Conservation (phyloP, 371 early-diverging fungal genomes). For the Fennellomyces sp. region DNA sequence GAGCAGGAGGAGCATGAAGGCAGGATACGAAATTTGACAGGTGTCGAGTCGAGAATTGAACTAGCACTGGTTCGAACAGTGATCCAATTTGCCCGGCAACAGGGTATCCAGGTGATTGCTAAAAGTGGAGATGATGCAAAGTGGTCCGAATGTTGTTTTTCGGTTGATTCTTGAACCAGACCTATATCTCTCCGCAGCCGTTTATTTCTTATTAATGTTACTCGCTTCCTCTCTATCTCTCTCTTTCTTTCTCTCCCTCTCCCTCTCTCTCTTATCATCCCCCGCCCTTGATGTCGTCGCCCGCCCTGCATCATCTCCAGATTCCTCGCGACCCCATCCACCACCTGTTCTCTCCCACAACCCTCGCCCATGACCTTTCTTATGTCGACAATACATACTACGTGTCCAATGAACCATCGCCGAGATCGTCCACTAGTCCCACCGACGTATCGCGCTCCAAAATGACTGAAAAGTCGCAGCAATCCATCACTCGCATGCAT, state of each 20-base stretch:
- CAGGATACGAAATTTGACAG: constrained; percentile 39
- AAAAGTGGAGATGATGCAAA: constrained; percentile 29
- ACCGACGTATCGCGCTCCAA: neutral
- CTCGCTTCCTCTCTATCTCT: neutral
- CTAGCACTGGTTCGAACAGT: constrained; percentile 38
- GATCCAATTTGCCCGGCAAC: constrained; percentile 41
- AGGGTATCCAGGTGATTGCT: constrained; percentile 41
- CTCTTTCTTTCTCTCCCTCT: neutral
- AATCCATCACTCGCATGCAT: constrained; percentile 13
- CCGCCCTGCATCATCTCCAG: constrained; percentile 9
- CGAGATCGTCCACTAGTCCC: neutral
- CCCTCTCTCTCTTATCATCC: constrained; percentile 9
- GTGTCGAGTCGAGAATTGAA: constrained; percentile 23
- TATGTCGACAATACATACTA: constrained; percentile 30
- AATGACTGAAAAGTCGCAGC: constrained; percentile 6
- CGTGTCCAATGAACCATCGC: neutral
- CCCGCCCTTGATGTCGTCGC: constrained; percentile 14
- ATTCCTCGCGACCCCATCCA: constrained; percentile 16
- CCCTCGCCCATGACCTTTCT: constrained; percentile 19
- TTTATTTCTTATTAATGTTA: constrained; percentile 5
- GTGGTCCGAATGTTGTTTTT: constrained; percentile 22
- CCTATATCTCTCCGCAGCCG: neutral
- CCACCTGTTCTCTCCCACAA: constrained; percentile 41
- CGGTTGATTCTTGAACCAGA: constrained; percentile 19
- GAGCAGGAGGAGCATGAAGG: constrained; percentile 34